These are phyloP conservation scores for Macrolepiota albuminosa DNA, from an alignment of 768 basidiomycete species.

Conservation along the genomic window DNA sequence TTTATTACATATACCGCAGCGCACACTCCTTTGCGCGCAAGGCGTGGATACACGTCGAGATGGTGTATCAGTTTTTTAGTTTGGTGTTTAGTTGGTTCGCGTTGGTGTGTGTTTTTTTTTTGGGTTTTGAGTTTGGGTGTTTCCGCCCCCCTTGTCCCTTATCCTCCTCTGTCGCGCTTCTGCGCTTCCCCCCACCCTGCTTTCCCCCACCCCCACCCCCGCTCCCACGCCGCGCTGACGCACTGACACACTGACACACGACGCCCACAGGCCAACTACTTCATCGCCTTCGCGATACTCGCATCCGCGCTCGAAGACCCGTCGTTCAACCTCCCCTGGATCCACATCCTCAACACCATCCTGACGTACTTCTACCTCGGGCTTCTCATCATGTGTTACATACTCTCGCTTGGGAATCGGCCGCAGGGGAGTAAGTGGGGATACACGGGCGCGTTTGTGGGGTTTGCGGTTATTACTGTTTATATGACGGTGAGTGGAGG, in stretches of 20 bases:
- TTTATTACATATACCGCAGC: slow-evolving; percentile 92
- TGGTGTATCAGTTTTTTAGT: slow-evolving; percentile 88
- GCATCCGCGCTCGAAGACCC: slow-evolving; percentile 69
- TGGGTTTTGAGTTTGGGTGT: not conserved
- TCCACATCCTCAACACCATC: slow-evolving; percentile 69
- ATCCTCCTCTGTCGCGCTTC: too few species aligned
- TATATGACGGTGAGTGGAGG: slow-evolving; percentile 77
- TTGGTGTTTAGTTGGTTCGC: slow-evolving; percentile 92
- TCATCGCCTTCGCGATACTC: slow-evolving; percentile 82
- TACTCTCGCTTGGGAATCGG: slow-evolving; percentile 84
- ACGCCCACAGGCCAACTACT: slow-evolving; percentile 71
- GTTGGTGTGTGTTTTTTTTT: slow-evolving; percentile 42
- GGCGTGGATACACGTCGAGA: slow-evolving; percentile 92
- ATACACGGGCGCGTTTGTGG: slow-evolving; percentile 81
- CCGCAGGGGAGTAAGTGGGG: slow-evolving; percentile 88
- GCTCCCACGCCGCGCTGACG: too few species aligned
- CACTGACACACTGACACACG: not conserved
- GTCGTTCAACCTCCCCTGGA: slow-evolving; percentile 50
- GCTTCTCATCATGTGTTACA: slow-evolving; percentile 80
- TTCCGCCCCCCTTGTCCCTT: not conserved
- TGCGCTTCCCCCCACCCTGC: too few species aligned
- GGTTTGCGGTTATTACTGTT: slow-evolving; percentile 87
- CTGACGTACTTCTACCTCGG: slow-evolving; percentile 88
- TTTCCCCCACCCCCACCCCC: not conserved
- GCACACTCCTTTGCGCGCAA: slow-evolving; percentile 80